These are phyloP conservation scores for Mycena vulgaris DNA, from an alignment of 768 basidiomycete species.

Conservation along the genomic window DNA sequence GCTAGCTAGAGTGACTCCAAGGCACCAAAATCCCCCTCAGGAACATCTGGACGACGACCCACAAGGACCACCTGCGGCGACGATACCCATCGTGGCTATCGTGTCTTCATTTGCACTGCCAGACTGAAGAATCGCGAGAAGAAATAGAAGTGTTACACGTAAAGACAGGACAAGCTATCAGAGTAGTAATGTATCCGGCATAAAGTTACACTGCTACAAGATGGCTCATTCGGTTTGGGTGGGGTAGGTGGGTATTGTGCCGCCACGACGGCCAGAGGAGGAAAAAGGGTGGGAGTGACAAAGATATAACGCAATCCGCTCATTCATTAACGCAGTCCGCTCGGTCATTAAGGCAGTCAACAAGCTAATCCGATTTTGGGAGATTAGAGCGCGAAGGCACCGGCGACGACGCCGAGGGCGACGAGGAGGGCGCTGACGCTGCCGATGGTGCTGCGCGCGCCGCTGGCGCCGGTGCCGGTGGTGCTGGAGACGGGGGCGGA, in stretches of 20 bases:
- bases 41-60: too few relatives aligned
- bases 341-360: neutral
- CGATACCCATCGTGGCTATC: too few relatives aligned
- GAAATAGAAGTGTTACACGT: conserved; percentile 7
- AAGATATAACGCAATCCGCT: neutral
- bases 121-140: too few relatives aligned
- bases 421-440: conserved; percentile 23
- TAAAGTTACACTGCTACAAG: conserved; percentile 18
- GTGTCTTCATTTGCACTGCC: too few relatives aligned
- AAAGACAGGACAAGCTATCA: conserved; percentile 17
- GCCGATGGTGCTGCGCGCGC: conserved; percentile 11
- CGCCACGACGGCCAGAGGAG: conserved; percentile 26
- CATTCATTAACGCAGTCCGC: conserved; percentile 3
- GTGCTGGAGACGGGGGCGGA: conserved; percentile 4
- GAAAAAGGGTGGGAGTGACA: conserved; percentile 21
- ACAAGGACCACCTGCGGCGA: too few relatives aligned
- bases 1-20: too few relatives aligned
- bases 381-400: conserved; percentile 29
- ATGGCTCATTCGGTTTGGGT: conserved; percentile 9
- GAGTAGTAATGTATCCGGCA: conserved; percentile 5
- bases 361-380: neutral
- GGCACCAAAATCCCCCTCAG: too few relatives aligned
- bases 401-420: conserved; percentile 27
- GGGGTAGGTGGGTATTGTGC: conserved; percentile 34
- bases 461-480: conserved; percentile 9